These are phyloP conservation scores for Suillus americanus DNA, from an alignment of 768 basidiomycete genomes.

Conservation along the genomic window DNA sequence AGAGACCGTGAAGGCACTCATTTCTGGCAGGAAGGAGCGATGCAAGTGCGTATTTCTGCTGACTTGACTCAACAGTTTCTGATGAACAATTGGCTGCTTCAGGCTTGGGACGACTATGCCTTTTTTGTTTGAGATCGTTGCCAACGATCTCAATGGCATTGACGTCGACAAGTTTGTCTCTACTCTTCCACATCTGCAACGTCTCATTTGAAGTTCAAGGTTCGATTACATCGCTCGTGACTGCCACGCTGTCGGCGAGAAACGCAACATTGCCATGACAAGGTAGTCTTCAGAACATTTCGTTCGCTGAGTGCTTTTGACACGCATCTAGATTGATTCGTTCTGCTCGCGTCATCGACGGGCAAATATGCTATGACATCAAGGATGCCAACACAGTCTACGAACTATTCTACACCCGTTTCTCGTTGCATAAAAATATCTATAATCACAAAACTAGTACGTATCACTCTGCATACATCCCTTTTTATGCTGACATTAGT, in stretches of 20 bases:
- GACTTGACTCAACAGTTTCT: not conserved
- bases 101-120: conserved; percentile 50
- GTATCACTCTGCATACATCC: conserved; percentile 13
- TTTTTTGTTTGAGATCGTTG: conserved; percentile 83
- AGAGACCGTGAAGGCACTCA: conserved; percentile 73
- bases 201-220: conserved; percentile 34
- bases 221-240: conserved; percentile 85
- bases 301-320: not conserved
- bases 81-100: not conserved
- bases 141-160: conserved; percentile 77
- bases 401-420: conserved; percentile 71
- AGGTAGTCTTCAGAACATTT: conserved; percentile 30
- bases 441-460: conserved; percentile 79
- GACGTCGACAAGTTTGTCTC: conserved; percentile 77
- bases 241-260: conserved; percentile 66
- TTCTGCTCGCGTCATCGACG: conserved; percentile 72
- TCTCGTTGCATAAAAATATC: conserved; percentile 79
- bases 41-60: conserved; percentile 47
- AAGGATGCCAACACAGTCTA: conserved; percentile 80
- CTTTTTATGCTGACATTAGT: not conserved
- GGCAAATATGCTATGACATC: conserved; percentile 78
- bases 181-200: not conserved
- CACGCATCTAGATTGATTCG: conserved; percentile 54
- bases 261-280: conserved; percentile 48
- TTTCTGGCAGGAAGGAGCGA: conserved; percentile 55